Conservation (phyloP, 345 rosid genomes). For the sweet orange (Citrus sinensis) region DNA sequence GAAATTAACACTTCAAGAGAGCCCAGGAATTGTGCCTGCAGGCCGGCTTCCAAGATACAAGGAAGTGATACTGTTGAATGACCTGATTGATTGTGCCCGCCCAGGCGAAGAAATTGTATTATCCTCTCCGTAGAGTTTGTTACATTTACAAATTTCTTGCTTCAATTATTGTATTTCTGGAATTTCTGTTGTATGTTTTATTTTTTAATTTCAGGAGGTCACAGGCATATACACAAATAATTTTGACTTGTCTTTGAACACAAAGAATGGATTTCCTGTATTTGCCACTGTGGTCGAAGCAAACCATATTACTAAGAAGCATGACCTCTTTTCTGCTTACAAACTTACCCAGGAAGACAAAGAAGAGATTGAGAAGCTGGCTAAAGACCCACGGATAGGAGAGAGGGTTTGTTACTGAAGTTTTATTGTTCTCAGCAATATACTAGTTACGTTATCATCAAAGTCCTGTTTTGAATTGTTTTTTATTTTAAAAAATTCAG, state of each 20-base stretch:
- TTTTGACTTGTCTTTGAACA: slow-evolving; percentile 89
- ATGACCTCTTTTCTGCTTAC: slow-evolving; percentile 94
- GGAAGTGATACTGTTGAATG: slow-evolving; percentile 92
- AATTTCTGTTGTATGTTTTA: background rate
- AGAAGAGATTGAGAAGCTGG: slow-evolving; percentile 77
- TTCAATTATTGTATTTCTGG: slow-evolving; percentile 1
- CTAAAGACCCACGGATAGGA: slow-evolving; percentile 87
- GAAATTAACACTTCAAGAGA: slow-evolving; percentile 95
- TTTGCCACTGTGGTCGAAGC: slow-evolving; percentile 98
- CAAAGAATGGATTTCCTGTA: slow-evolving; percentile 97
- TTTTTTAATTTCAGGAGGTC: slow-evolving; percentile 63
- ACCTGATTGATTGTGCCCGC: slow-evolving; percentile 94
- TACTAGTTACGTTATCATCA: background rate
- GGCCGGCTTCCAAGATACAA: slow-evolving; percentile 99
- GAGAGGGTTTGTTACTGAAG: slow-evolving; percentile 62
- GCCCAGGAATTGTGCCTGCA: slow-evolving; percentile 99
- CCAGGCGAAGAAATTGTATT: slow-evolving; percentile 96
- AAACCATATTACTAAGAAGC: slow-evolving; percentile 87
- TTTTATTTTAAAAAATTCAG: slow-evolving; percentile 34
- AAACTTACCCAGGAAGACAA: slow-evolving; percentile 96
- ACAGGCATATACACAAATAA: slow-evolving; percentile 94
- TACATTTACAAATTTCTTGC: background rate
- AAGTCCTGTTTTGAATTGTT: slow-evolving; percentile 8
- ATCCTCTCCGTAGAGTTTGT: slow-evolving; percentile 15
- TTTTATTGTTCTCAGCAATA: background rate